A percentile compares a stretch with the other conserved stretches of the same genome.
Conservation (phyloP, 495 filamentous ascomycete species). For the Trichoderma erinaceum region DNA sequence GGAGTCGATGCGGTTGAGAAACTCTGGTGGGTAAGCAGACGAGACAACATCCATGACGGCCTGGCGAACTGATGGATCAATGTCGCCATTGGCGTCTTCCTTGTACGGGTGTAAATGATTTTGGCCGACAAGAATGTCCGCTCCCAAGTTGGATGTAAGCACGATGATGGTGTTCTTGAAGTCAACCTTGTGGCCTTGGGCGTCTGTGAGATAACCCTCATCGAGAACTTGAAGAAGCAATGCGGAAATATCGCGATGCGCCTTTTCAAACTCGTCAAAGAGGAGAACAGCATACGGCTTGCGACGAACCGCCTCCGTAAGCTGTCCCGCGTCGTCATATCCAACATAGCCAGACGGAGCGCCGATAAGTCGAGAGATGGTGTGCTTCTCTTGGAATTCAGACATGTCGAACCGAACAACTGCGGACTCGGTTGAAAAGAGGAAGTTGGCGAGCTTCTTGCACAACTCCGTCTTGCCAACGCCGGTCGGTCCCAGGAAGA, state of each 20-base stretch:
- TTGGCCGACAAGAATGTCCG: conserved; percentile 60
- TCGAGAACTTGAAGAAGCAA: conserved; percentile 94
- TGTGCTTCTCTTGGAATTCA: conserved; percentile 97
- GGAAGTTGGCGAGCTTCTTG: conserved; percentile 88
- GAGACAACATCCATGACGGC: conserved; percentile 88
- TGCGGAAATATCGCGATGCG: conserved; percentile 88
- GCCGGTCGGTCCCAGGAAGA: conserved; percentile 95
- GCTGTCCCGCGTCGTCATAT: conserved; percentile 93
- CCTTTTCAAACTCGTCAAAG: conserved; percentile 98
- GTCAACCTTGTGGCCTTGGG: conserved; percentile 92
- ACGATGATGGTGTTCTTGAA: conserved; percentile 96
- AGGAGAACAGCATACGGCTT: conserved; percentile 94
- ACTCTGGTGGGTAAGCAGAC: conserved; percentile 76
- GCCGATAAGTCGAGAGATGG: conserved; percentile 86
- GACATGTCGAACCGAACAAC: conserved; percentile 96
- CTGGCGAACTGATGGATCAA: conserved; percentile 61
- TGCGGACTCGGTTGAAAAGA: conserved; percentile 86
- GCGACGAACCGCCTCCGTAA: conserved; percentile 89
- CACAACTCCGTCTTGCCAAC: conserved; percentile 96
- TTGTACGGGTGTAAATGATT: conserved; percentile 52
- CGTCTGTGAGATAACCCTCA: conserved; percentile 91
- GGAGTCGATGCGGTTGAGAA: conserved; percentile 92
- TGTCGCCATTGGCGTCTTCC: conserved; percentile 54
- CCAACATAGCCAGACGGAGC: conserved; percentile 91
- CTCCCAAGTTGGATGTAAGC: conserved; percentile 87